Evolutionary conservation across 495 filamentous ascomycete species (phyloP).

Genomic region (Pyrenopolyporus hunteri): DNA sequence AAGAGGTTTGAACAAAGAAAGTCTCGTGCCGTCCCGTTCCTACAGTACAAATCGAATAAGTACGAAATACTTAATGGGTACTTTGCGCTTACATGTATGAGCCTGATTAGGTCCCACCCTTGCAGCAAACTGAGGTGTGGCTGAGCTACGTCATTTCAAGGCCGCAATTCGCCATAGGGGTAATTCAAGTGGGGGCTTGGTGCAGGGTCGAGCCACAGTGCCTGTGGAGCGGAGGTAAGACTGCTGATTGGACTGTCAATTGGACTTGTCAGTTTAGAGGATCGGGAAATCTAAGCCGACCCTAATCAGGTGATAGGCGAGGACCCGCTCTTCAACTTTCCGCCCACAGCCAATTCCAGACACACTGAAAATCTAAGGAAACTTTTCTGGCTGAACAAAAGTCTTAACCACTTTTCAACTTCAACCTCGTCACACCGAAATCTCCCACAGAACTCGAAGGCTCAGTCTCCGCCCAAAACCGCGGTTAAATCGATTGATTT

Average conservation of each 20-base stretch:
- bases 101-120: slow-evolving; percentile 16
- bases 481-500: slow-evolving; percentile 66
- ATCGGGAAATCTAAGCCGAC: slow-evolving; percentile 7
- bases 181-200: background rate
- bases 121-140: slow-evolving; percentile 16
- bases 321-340: slow-evolving; percentile 4
- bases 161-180: slow-evolving; percentile 21
- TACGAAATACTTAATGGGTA: slow-evolving; percentile 23
- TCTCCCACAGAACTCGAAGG: slow-evolving; percentile 56
- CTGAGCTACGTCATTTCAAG: slow-evolving; percentile 36
- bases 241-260: slow-evolving; percentile 20
- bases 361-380: slow-evolving; percentile 33
- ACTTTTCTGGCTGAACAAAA: slow-evolving; percentile 38
- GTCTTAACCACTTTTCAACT: slow-evolving; percentile 25
- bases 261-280: background rate
- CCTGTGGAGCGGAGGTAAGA: background rate
- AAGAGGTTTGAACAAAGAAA: slow-evolving; percentile 36
- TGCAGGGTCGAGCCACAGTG: slow-evolving; percentile 17
- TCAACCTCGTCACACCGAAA: slow-evolving; percentile 40
- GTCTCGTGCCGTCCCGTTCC: slow-evolving; percentile 37
- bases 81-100: too few relatives aligned
- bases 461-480: slow-evolving; percentile 61
- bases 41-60: slow-evolving; percentile 8
- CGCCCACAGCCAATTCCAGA: slow-evolving; percentile 33
- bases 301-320: slow-evolving; percentile 46